Conservation (phyloP, 2,329 filamentous ascomycete species). For the Penicillium expansum region DNA sequence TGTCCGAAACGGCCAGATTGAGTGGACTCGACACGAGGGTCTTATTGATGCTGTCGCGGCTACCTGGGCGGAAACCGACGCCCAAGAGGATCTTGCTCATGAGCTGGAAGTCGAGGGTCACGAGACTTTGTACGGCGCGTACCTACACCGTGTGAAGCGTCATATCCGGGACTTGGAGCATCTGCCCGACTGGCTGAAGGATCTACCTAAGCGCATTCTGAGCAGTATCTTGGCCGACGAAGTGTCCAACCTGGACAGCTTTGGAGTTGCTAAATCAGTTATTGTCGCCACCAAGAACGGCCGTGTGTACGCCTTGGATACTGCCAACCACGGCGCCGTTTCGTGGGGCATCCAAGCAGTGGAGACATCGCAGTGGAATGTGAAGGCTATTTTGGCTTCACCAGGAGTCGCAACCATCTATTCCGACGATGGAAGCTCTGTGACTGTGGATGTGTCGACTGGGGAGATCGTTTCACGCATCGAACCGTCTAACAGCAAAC, state of each 20-base stretch:
- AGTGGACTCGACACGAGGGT: conserved; percentile 80
- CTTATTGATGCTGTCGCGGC: conserved; percentile 77
- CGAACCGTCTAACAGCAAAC: conserved; percentile 21
- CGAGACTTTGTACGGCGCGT: conserved; percentile 75
- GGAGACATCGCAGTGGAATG: conserved; percentile 61
- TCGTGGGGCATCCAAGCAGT: conserved; percentile 71
- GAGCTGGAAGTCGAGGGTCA: conserved; percentile 84
- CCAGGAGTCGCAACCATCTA: conserved; percentile 60
- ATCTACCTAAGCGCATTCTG: conserved; percentile 66
- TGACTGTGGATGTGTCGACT: conserved; percentile 48
- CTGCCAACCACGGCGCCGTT: conserved; percentile 68
- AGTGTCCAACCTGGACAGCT: conserved; percentile 56
- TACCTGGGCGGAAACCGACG: conserved; percentile 73
- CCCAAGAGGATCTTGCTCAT: conserved; percentile 70
- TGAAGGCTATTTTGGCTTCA: conserved; percentile 65
- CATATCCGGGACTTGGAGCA: conserved; percentile 72
- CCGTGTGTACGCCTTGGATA: conserved; percentile 75
- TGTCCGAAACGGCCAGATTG: conserved; percentile 74
- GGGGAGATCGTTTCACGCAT: conserved; percentile 41
- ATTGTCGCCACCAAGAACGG: conserved; percentile 77
- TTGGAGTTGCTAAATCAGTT: conserved; percentile 85
- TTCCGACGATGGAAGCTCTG: conserved; percentile 60
- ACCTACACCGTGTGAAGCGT: conserved; percentile 78
- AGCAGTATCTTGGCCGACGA: conserved; percentile 59
- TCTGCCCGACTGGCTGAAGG: conserved; percentile 69